phyloP scores from a whole-genome alignment of 805 yeast genomes.

The Wickerhamiella hasegawae region DNA sequence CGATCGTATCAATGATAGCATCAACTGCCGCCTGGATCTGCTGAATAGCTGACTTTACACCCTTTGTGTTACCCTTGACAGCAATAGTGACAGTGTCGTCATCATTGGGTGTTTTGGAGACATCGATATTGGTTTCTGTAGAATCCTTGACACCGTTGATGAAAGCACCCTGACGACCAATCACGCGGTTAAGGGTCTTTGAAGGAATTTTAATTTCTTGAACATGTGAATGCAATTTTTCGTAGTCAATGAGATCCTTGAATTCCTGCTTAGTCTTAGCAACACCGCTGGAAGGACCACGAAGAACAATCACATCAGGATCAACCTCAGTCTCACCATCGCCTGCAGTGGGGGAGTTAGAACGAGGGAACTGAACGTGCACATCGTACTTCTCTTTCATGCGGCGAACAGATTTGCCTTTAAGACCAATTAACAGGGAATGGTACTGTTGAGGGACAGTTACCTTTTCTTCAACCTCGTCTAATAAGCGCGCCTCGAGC shows the following conservation, averaged over 20 bases:
- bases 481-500: slow-evolving; percentile 63
- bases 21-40: slow-evolving; percentile 47
- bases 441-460: slow-evolving; percentile 66
- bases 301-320: slow-evolving; percentile 30
- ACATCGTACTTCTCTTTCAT: slow-evolving; percentile 81
- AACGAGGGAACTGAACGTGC: slow-evolving; percentile 51
- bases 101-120: slow-evolving; percentile 18
- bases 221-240: slow-evolving; percentile 67
- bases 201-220: slow-evolving; percentile 50
- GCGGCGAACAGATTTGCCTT: slow-evolving; percentile 67
- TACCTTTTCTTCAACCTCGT: slow-evolving; percentile 51
- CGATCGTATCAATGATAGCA: slow-evolving; percentile 45
- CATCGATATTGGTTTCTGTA: slow-evolving; percentile 30
- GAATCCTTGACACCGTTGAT: slow-evolving; percentile 67
- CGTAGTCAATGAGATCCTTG: slow-evolving; percentile 68
- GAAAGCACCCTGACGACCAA: slow-evolving; percentile 77
- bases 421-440: slow-evolving; percentile 67
- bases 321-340: slow-evolving; percentile 5
- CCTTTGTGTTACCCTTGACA: slow-evolving; percentile 62
- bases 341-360: slow-evolving; percentile 21
- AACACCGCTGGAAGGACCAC: slow-evolving; percentile 68
- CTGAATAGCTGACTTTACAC: slow-evolving; percentile 54
- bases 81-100: slow-evolving; percentile 36
- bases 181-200: slow-evolving; percentile 64
- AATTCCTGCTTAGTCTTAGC: slow-evolving; percentile 23